Base-by-base conservation (phyloP, 2,329 filamentous ascomycete species). In the Lanzia echinophila region DNA sequence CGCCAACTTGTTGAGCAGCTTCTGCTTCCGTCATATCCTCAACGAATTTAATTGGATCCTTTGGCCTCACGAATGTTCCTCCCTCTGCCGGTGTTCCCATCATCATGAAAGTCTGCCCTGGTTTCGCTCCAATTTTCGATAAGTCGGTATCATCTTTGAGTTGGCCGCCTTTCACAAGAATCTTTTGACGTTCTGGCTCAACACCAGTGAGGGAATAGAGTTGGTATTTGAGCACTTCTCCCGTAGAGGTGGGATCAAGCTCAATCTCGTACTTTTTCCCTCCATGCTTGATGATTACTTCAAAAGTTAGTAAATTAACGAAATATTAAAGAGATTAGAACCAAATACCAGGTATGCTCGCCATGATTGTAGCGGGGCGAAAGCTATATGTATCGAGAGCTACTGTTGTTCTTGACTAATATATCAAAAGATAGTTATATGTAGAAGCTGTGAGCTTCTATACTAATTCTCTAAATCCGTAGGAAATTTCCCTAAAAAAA, bases 21-120 rank as follows among this genome's bases (percentile, higher is more conserved):
- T 97, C 92, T 31, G 90, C 91, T 69, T 95, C 91, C 24, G 89
- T 95, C 92, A 99, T 96, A 70, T 99, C 94, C 72, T 99, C 94
- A 59, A 95, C 73, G 65, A 99, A 99, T 71, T 88, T 94, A 66
- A 91, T 79, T 62, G 81, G 79, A 67, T 95, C 86, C 67, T 86
- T 88, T 32, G 94, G 94, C 50, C 86, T 83, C 56, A 85, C 76
- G 31, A 88, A 76, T n/a, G 75, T 72, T 15, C 75, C 71, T 33
- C 72, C 74, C 48, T 80, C 83, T 13, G 81, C 83, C 19, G 92
- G 87, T 3, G 89, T 94, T 36, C 95, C 95, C 81, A 99, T 89
- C 87, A 99, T 95, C 84, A 96, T 95, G 69, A 99, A 88, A 20
- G 77, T 80, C 70, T 95, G 89, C 54, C 87, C 87, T 33, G 88